These are phyloP conservation scores for Amborella trichopoda DNA, from an alignment of 164 flowering plant species.

Conservation along the genomic window DNA sequence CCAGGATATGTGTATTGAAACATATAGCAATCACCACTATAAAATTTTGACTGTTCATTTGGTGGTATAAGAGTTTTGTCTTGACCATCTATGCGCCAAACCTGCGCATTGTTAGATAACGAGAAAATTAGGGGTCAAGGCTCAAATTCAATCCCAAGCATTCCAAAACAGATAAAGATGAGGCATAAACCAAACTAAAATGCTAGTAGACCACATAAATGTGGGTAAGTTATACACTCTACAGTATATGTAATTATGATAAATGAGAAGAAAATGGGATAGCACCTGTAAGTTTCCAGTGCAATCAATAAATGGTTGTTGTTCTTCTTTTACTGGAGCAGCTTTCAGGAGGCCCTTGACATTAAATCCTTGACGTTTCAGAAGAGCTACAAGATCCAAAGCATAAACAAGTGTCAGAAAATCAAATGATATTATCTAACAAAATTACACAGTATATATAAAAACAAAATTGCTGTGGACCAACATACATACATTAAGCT, in stretches of 20 bases:
- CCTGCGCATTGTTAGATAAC: constrained; percentile 33
- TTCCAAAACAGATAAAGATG: neutral
- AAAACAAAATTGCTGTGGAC: too few relatives aligned
- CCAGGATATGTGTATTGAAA: constrained; percentile 93
- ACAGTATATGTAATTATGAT: too few relatives aligned
- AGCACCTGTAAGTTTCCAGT: constrained; percentile 91
- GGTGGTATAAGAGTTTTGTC: constrained; percentile 57
- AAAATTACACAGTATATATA: too few relatives aligned
- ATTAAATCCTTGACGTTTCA: constrained; percentile 87
- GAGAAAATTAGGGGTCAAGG: neutral
- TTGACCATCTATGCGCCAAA: constrained; percentile 83
- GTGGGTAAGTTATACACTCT: too few relatives aligned
- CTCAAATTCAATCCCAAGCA: neutral
- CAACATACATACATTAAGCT: too few relatives aligned
- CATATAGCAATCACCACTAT: constrained; percentile 89
- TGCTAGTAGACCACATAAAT: too few relatives aligned
- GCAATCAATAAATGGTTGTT: constrained; percentile 86
- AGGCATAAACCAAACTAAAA: neutral
- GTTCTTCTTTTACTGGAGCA: constrained; percentile 83
- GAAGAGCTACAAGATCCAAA: constrained; percentile 50
- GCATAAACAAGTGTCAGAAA: too few relatives aligned
- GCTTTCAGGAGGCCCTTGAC: constrained; percentile 94
- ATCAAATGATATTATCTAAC: too few relatives aligned
- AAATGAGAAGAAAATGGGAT: neutral
- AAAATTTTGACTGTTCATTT: constrained; percentile 79